Conservation (phyloP, 495 filamentous ascomycete species). For the Bacidia gigantensis region DNA sequence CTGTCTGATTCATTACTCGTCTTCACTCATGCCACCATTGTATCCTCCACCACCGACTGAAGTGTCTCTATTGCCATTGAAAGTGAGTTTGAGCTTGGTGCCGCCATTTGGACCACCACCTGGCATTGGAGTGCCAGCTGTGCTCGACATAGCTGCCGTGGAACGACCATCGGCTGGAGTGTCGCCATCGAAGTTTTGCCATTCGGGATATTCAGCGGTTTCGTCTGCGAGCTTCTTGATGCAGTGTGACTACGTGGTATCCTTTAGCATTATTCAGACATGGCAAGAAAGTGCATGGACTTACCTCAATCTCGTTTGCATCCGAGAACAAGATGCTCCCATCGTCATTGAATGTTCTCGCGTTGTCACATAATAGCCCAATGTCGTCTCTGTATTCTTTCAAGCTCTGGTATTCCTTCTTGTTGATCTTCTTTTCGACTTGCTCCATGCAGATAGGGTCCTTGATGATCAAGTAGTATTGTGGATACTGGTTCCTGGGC, state of each 20-base stretch:
- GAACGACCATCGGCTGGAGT: slow-evolving; percentile 45
- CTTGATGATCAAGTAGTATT: slow-evolving; percentile 88
- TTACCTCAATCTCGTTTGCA: slow-evolving; percentile 84
- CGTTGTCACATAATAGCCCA: slow-evolving; percentile 73
- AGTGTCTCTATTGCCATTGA: slow-evolving; percentile 20
- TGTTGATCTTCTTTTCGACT: slow-evolving; percentile 87
- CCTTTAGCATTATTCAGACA: slow-evolving; percentile 4
- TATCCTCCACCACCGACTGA: not conserved
- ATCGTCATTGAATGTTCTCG: slow-evolving; percentile 90
- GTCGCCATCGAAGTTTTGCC: slow-evolving; percentile 54
- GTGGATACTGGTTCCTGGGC: slow-evolving; percentile 71
- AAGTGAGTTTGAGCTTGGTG: slow-evolving; percentile 44
- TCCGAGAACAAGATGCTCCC: slow-evolving; percentile 80
- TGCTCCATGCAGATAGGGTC: slow-evolving; percentile 87
- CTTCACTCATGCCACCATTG: slow-evolving; percentile 5
- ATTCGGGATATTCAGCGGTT: slow-evolving; percentile 55
- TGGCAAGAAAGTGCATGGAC: slow-evolving; percentile 17
- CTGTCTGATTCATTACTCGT: not conserved
- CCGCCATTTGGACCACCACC: slow-evolving; percentile 29
- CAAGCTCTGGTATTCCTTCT: slow-evolving; percentile 72
- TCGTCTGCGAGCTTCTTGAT: slow-evolving; percentile 53
- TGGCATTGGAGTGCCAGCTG: slow-evolving; percentile 54
- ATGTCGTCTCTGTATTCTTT: slow-evolving; percentile 73
- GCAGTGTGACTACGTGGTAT: slow-evolving; percentile 43
- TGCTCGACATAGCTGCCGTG: slow-evolving; percentile 48